Evolutionary conservation across 2,329 filamentous ascomycete species (phyloP).

Genomic region (Arthrinium puccinioides): DNA sequence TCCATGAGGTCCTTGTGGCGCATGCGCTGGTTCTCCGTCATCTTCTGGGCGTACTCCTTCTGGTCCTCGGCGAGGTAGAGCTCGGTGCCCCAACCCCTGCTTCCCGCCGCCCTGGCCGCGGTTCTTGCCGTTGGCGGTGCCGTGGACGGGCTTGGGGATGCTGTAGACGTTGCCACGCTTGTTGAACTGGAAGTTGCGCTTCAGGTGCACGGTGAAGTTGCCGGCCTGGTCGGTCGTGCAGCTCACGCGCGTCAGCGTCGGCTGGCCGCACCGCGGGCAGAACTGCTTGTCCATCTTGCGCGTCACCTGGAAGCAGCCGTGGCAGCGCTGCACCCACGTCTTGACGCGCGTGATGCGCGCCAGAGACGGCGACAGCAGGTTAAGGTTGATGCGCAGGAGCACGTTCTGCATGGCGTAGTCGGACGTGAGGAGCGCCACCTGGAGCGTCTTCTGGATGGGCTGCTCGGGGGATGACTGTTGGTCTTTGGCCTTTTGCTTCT

Average conservation of each 20-base stretch:
- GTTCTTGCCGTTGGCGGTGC: conserved; percentile 70
- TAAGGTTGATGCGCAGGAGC: conserved; percentile 86
- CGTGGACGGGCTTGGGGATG: conserved; percentile 82
- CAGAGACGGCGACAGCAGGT: conserved; percentile 72
- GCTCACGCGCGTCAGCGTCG: conserved; percentile 75
- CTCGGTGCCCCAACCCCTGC: conserved; percentile 75
- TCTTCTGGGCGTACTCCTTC: conserved; percentile 73
- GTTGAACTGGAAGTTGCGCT: conserved; percentile 95
- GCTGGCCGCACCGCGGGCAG: conserved; percentile 83
- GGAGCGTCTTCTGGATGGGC: conserved; percentile 57
- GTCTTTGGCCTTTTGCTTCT: conserved; percentile 71
- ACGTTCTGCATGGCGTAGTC: conserved; percentile 99
- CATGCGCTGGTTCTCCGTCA: conserved; percentile 55
- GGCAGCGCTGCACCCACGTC: conserved; percentile 86
- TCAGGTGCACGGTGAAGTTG: conserved; percentile 78
- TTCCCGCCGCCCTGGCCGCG: conserved; percentile 65
- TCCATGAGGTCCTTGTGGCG: conserved; percentile 86
- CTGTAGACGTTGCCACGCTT: conserved; percentile 87
- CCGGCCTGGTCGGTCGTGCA: conserved; percentile 79
- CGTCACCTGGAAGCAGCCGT: conserved; percentile 82
- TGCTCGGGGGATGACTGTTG: conserved; percentile 37
- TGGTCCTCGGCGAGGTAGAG: conserved; percentile 91
- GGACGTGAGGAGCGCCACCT: conserved; percentile 86
- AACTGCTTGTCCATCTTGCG: conserved; percentile 86
- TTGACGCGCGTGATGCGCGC: conserved; percentile 78